A percentile compares a stretch with the other conserved stretches of the same genome.
These are phyloP conservation scores for Chlorophyllum brunneum DNA, from an alignment of 768 basidiomycete genomes.

Conservation along the genomic window DNA sequence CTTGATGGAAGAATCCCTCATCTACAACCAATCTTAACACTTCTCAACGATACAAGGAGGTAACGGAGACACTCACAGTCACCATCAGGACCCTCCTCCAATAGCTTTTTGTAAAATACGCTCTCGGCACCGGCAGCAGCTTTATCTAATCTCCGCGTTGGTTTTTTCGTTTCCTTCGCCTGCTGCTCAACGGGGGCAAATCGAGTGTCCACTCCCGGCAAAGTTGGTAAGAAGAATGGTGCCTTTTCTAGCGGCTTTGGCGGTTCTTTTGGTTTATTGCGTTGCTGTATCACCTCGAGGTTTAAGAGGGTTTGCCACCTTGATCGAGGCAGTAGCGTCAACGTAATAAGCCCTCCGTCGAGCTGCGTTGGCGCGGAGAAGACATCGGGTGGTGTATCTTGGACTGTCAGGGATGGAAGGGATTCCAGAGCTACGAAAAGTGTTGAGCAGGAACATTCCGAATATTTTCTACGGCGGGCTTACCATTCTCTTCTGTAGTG, in stretches of 20 bases:
- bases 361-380: conserved; percentile 88
- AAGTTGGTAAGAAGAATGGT: conserved; percentile 94
- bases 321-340: conserved; percentile 87
- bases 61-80: conserved; percentile 56
- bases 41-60: neutral
- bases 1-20: conserved; percentile 77
- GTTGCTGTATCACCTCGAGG: conserved; percentile 90
- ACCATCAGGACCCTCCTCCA: conserved; percentile 48
- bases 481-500: conserved; percentile 75
- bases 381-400: conserved; percentile 60
- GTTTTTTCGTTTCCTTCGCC: conserved; percentile 33
- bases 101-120: conserved; percentile 66
- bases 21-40: conserved; percentile 38
- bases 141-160: conserved; percentile 52
- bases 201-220: conserved; percentile 81
- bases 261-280: conserved; percentile 95
- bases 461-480: conserved; percentile 12
- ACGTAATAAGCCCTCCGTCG: conserved; percentile 86
- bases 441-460: neutral
- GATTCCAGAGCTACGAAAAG: conserved; percentile 58
- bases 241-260: conserved; percentile 94
- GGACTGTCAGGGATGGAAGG: conserved; percentile 57
- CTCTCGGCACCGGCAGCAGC: conserved; percentile 52
- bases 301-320: conserved; percentile 98
- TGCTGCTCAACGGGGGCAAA: conserved; percentile 57